A percentile compares a stretch with the other conserved stretches of the same genome.
phyloP scores from a whole-genome alignment of 176 grass and related monocot species.

The Raddia guianensis region DNA sequence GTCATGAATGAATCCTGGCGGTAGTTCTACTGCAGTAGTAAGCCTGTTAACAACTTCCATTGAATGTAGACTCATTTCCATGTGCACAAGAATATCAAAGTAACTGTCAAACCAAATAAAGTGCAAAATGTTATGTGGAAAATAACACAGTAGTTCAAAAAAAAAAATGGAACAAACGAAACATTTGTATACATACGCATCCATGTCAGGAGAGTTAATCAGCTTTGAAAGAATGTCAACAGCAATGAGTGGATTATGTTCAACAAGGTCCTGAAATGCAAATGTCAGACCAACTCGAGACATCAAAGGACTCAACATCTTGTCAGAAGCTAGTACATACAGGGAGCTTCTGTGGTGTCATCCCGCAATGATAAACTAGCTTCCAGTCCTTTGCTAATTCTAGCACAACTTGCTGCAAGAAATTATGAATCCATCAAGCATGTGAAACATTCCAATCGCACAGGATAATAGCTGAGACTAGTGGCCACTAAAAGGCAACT shows the following conservation, averaged over 20 bases:
- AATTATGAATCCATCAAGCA: constrained; percentile 32
- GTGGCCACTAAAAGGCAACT: constrained; percentile 17
- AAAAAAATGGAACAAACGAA: constrained; percentile 30
- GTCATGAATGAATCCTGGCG: constrained; percentile 86
- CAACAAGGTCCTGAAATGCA: constrained; percentile 82
- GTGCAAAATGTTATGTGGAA: constrained; percentile 17
- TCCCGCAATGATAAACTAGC: constrained; percentile 86
- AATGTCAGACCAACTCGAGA: constrained; percentile 23
- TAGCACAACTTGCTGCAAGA: constrained; percentile 73
- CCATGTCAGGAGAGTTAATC: constrained; percentile 82
- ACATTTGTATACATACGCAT: constrained; percentile 53
- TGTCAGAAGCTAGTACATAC: constrained; percentile 53
- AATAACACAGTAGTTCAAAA: constrained; percentile 38
- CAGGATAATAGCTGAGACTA: background rate
- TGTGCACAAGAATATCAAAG: constrained; percentile 84
- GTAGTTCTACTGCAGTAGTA: constrained; percentile 79
- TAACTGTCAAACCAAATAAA: constrained; percentile 59
- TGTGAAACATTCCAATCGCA: constrained; percentile 20
- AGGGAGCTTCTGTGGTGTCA: constrained; percentile 83
- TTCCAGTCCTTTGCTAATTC: constrained; percentile 82
- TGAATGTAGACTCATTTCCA: constrained; percentile 98
- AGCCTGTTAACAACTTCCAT: constrained; percentile 99
- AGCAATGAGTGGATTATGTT: constrained; percentile 83
- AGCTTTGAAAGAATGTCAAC: constrained; percentile 91
- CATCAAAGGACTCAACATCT: constrained; percentile 24